Conservation (phyloP, 176 grass and related monocot genomes). For the Aegilops tauschii region DNA sequence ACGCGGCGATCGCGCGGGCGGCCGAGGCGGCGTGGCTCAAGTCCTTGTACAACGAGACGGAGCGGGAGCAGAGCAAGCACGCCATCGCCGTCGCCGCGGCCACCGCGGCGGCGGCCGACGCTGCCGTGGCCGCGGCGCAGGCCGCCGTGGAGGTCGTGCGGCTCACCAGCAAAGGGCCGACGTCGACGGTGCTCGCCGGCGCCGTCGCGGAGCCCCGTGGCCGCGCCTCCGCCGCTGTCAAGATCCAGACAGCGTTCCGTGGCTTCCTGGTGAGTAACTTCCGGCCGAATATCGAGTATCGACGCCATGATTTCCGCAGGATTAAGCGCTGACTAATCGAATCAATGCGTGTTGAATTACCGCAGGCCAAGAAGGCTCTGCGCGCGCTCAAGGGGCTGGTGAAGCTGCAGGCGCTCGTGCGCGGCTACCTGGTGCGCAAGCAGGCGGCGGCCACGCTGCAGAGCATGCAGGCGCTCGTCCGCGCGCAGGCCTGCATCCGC, state of each 20-base stretch:
- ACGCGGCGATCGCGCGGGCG: slow-evolving; percentile 39
- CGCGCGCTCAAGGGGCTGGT: slow-evolving; percentile 88
- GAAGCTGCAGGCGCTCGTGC: slow-evolving; percentile 88
- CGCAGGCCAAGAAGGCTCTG: slow-evolving; percentile 81
- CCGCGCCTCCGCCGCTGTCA: slow-evolving; percentile 46
- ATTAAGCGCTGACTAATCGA: not conserved
- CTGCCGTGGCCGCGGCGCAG: slow-evolving; percentile 72
- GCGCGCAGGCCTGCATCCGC: slow-evolving; percentile 75
- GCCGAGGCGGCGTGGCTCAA: slow-evolving; percentile 64
- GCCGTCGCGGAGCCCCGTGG: not conserved
- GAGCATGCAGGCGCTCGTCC: slow-evolving; percentile 90
- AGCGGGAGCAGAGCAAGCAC: slow-evolving; percentile 90
- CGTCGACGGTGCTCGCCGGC: not conserved
- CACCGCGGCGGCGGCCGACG: slow-evolving; percentile 65
- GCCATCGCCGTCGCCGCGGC: slow-evolving; percentile 88
- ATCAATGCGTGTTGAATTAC: not conserved
- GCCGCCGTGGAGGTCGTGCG: slow-evolving; percentile 82
- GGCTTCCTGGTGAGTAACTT: slow-evolving; percentile 54
- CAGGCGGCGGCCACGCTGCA: slow-evolving; percentile 74
- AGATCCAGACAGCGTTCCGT: slow-evolving; percentile 90
- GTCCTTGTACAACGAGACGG: slow-evolving; percentile 65
- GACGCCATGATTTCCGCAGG: not conserved
- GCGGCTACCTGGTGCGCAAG: slow-evolving; percentile 84
- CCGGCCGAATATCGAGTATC: no score
- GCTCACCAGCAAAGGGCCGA: slow-evolving; percentile 67